Percentiles rank a stretch among this genome's conserved stretches.
Conservation (phyloP, 2,329 filamentous ascomycete genomes). For the Botrytis hyacinthi region DNA sequence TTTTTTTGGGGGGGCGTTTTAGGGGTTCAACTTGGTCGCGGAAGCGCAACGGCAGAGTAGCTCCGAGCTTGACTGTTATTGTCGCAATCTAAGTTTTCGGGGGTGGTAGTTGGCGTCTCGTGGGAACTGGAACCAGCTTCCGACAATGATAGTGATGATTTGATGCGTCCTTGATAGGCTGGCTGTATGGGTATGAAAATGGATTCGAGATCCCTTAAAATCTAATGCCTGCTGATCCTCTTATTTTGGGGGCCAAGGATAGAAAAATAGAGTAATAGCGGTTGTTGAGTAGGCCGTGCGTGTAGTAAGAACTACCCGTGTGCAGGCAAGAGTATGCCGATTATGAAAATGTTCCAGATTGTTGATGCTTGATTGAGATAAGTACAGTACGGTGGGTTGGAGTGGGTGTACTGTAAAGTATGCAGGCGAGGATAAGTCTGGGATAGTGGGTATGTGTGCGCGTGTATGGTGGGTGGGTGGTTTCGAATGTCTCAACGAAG, state of each 20-base stretch:
- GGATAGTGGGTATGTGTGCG: slow-evolving; percentile 8
- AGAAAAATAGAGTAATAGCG: background rate
- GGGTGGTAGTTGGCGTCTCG: slow-evolving; percentile 17
- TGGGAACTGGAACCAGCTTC: slow-evolving; percentile 18
- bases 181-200: background rate
- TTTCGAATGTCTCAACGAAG: background rate
- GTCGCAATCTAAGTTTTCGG: slow-evolving; percentile 18
- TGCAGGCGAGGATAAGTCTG: slow-evolving; percentile 13
- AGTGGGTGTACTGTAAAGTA: background rate
- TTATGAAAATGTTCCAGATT: background rate
- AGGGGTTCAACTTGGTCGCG: slow-evolving; percentile 2
- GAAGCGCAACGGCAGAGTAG: slow-evolving; percentile 4
- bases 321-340: slow-evolving; percentile 1
- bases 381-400: background rate
- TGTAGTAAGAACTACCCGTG: slow-evolving; percentile 2
- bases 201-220: background rate
- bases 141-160: slow-evolving; percentile 15
- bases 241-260: slow-evolving; percentile 9
- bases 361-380: background rate
- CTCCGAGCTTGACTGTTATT: slow-evolving; percentile 1
- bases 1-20: background rate
- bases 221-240: slow-evolving; percentile 11
- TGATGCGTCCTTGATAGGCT: slow-evolving; percentile 13
- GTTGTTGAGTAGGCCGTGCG: slow-evolving; percentile 14
- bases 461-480: background rate